Evolutionary conservation across 768 basidiomycete genomes (phyloP).

Genomic region (Mycena epipterygia): DNA sequence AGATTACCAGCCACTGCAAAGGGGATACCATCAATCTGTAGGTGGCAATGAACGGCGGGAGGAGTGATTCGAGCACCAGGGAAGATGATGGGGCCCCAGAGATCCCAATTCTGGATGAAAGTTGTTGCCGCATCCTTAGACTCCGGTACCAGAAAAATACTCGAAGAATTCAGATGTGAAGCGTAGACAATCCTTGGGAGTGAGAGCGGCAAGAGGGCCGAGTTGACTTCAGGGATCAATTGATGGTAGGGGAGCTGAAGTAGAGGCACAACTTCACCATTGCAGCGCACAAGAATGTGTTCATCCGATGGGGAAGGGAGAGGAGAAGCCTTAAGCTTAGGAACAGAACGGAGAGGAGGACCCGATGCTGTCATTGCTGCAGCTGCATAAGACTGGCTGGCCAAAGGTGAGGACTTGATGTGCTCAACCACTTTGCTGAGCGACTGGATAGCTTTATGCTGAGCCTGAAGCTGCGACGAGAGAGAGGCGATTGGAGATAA

Average conservation of each 20-base stretch:
- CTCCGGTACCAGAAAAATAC: not conserved
- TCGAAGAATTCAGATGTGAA: not conserved
- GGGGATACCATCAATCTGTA: not conserved
- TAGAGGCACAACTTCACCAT: not conserved
- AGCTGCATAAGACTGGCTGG: not conserved
- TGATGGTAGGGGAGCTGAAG: not conserved
- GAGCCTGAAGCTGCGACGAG: not conserved
- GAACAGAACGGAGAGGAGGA: too few relatives aligned
- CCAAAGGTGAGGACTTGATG: not conserved
- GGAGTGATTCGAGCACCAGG: not conserved
- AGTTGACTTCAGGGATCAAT: not conserved
- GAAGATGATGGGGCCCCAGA: not conserved
- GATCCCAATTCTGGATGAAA: not conserved
- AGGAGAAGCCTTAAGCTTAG: not conserved
- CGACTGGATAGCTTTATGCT: not conserved
- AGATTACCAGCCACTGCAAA: not conserved
- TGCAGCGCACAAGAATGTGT: not conserved
- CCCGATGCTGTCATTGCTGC: not conserved
- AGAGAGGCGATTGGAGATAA: not conserved
- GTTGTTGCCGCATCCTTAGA: not conserved
- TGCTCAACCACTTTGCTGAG: not conserved
- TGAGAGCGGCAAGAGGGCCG: not conserved
- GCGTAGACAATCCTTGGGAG: not conserved
- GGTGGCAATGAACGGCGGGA: not conserved
- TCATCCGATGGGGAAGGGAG: not conserved